A percentile compares a stretch with the other conserved stretches of the same genome.
Evolutionary conservation across 2,329 filamentous ascomycete species (phyloP).

Genomic region (Diaporthe ilicicola): DNA sequence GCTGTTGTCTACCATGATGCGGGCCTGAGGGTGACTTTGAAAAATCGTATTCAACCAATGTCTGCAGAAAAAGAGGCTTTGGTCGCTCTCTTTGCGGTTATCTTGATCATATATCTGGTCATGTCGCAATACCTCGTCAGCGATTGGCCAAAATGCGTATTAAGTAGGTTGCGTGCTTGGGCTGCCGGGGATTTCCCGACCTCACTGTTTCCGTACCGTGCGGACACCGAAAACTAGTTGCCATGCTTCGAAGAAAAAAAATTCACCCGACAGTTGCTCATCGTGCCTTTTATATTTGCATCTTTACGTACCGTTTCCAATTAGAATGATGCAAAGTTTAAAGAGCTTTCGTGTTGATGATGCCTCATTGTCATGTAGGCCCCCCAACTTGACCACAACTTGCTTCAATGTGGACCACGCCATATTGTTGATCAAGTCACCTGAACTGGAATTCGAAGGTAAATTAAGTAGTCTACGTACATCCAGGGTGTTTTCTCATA

Average conservation of each 20-base stretch:
- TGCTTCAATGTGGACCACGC: not conserved
- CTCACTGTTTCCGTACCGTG: not conserved
- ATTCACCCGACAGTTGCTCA: not conserved
- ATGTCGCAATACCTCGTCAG: not conserved
- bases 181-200: not conserved
- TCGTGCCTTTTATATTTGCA: not conserved
- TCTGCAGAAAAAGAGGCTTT: not conserved
- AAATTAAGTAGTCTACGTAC: too few species aligned
- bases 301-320: too few species aligned
- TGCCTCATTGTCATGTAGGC: too few species aligned
- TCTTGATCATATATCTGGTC: not conserved
- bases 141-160: not conserved
- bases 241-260: too few species aligned
- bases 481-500: not conserved
- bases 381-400: not conserved
- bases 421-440: not conserved
- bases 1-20: not conserved
- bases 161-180: conserved; percentile 6
- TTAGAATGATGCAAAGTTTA: too few species aligned
- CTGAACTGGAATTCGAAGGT: too few species aligned
- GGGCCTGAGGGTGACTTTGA: not conserved
- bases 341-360: too few species aligned
- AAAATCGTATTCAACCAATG: not conserved
- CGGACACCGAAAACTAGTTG: not conserved
- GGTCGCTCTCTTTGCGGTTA: not conserved